Evolutionary conservation across 805 yeast species (phyloP).

Genomic region (Nakazawaea populi): DNA sequence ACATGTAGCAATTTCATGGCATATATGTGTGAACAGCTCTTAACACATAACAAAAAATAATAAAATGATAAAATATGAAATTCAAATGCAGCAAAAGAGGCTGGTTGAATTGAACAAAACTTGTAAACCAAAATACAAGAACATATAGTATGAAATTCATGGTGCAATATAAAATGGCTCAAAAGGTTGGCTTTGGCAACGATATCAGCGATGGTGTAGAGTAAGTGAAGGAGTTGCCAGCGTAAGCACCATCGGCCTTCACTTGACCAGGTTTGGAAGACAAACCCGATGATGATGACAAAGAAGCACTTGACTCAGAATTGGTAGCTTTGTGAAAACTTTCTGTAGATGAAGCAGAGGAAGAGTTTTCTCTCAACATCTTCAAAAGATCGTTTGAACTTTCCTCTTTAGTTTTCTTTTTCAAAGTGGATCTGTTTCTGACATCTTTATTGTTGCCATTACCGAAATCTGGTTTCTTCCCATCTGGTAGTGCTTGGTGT

Average conservation of each 20-base stretch:
- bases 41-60: too few species aligned
- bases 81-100: too few species aligned
- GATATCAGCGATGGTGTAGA: slow-evolving; percentile 12
- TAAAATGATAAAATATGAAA: too few species aligned
- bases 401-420: slow-evolving; percentile 3
- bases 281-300: background rate
- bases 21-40: too few species aligned
- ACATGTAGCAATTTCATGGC: too few species aligned
- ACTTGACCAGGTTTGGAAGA: background rate
- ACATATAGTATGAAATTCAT: slow-evolving; percentile 11
- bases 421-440: slow-evolving; percentile 1
- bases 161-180: slow-evolving; percentile 21
- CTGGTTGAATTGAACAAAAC: too few species aligned
- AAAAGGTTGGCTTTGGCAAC: slow-evolving; percentile 14
- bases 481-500: slow-evolving; percentile 6
- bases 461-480: slow-evolving; percentile 12
- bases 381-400: slow-evolving; percentile 6
- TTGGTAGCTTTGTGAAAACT: background rate
- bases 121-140: too few species aligned
- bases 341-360: background rate
- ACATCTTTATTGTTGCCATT: background rate
- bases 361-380: slow-evolving; percentile 1
- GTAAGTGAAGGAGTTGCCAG: slow-evolving; percentile 12
- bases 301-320: background rate
- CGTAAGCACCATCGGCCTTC: slow-evolving; percentile 6